A percentile compares a stretch with the other conserved stretches of the same genome.
These are phyloP conservation scores for Fusarium fracticaudum DNA, from an alignment of 2,329 filamentous ascomycete genomes.

Conservation along the genomic window DNA sequence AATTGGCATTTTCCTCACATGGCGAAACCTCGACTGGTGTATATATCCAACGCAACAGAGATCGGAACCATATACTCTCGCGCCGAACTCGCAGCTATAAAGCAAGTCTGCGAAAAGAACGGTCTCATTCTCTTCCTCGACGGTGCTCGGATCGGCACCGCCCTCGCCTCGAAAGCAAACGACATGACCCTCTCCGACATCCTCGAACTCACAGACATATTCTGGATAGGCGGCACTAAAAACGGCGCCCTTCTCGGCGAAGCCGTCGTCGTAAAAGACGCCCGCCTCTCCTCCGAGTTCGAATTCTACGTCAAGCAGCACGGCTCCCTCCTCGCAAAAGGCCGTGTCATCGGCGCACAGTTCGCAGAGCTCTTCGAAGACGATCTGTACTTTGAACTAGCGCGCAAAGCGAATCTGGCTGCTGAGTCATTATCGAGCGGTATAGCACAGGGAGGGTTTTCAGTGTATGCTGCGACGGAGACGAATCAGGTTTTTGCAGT, in stretches of 20 bases:
- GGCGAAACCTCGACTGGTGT: slow-evolving; percentile 61
- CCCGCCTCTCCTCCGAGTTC: slow-evolving; percentile 55
- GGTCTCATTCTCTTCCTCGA: slow-evolving; percentile 58
- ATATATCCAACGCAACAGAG: slow-evolving; percentile 63
- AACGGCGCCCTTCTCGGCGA: slow-evolving; percentile 61
- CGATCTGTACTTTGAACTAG: slow-evolving; percentile 58
- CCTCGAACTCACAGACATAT: slow-evolving; percentile 59
- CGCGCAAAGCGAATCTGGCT: slow-evolving; percentile 54
- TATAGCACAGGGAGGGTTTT: slow-evolving; percentile 55
- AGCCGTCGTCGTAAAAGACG: slow-evolving; percentile 58
- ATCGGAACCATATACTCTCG: slow-evolving; percentile 59
- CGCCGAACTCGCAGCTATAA: slow-evolving; percentile 53
- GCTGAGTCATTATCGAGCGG: slow-evolving; percentile 55
- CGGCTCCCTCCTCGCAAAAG: slow-evolving; percentile 60
- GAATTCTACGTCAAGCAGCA: slow-evolving; percentile 63
- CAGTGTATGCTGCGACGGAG: slow-evolving; percentile 55
- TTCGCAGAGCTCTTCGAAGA: slow-evolving; percentile 60
- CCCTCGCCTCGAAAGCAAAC: slow-evolving; percentile 54
- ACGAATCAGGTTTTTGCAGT: slow-evolving; percentile 63
- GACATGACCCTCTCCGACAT: slow-evolving; percentile 57
- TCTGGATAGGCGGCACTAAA: slow-evolving; percentile 65
- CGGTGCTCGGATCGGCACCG: slow-evolving; percentile 57
- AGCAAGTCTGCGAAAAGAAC: slow-evolving; percentile 53
- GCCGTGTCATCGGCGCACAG: slow-evolving; percentile 59
- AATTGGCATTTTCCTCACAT: slow-evolving; percentile 63